Evolutionary conservation across 441 rosid genomes (phyloP).

Genomic region (Corymbia calophylla): DNA sequence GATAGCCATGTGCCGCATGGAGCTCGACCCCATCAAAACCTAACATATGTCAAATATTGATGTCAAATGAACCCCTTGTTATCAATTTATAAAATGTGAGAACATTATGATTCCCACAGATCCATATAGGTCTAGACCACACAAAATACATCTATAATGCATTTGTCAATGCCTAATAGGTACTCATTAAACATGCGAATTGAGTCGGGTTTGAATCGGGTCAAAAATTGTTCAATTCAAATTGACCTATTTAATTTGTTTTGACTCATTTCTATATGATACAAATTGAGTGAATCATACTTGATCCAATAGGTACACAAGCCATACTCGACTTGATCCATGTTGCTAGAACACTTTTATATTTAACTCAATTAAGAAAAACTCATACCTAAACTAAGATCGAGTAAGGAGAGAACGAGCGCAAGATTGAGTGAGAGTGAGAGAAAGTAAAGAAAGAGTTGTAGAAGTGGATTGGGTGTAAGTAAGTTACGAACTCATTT

Average conservation of each 20-base stretch:
- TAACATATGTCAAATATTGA: background rate
- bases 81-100: background rate
- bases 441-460: background rate
- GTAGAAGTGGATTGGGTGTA: background rate
- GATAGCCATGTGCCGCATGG: slow-evolving; percentile 33
- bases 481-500: background rate
- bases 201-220: background rate
- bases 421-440: background rate
- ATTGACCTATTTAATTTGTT: no score
- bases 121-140: background rate
- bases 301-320: no score
- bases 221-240: background rate
- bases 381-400: background rate
- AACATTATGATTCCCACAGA: background rate
- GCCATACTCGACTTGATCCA: background rate
- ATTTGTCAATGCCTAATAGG: background rate
- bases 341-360: background rate
- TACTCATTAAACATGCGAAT: background rate
- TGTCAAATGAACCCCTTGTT: background rate
- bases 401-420: background rate
- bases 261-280: no score
- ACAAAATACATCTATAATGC: no score
- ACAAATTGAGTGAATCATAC: background rate
- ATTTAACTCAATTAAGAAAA: background rate
- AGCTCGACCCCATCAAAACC: slow-evolving; percentile 48